Evolutionary conservation across 1,139 yeast species (phyloP).

Genomic region (Eremothecium coryli): DNA sequence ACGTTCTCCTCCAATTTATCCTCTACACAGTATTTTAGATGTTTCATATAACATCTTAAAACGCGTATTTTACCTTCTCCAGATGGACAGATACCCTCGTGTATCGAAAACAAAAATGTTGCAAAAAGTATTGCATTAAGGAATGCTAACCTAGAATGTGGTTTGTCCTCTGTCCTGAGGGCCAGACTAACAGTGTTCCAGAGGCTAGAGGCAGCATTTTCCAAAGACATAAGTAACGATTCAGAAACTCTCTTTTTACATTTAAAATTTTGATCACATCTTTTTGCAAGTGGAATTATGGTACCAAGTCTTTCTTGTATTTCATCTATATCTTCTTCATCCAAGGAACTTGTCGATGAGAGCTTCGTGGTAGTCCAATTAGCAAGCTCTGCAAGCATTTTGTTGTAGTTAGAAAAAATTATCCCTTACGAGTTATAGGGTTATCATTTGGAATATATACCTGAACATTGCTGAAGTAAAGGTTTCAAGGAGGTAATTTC

Average conservation of each 20-base stretch:
- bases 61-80: constrained; percentile 11
- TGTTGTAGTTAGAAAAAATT: too few relatives aligned
- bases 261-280: constrained; percentile 19
- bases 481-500: too few relatives aligned
- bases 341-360: constrained; percentile 6
- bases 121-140: constrained; percentile 18
- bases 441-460: too few relatives aligned
- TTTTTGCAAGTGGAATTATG: constrained; percentile 18
- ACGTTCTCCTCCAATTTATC: constrained; percentile 6
- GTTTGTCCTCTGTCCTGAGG: constrained; percentile 11
- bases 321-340: constrained; percentile 7
- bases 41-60: constrained; percentile 16
- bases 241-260: constrained; percentile 14
- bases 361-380: constrained; percentile 19
- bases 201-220: constrained; percentile 18
- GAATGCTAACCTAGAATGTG: constrained; percentile 5
- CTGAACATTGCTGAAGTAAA: too few relatives aligned
- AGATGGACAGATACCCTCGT: constrained; percentile 13
- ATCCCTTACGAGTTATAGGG: too few relatives aligned
- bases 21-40: constrained; percentile 13
- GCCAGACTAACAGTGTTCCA: constrained; percentile 21
- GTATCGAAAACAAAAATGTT: constrained; percentile 16
- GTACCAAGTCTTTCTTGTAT: constrained; percentile 15
- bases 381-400: constrained; percentile 12
- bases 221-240: constrained; percentile 14